Percentiles rank a stretch among this genome's conserved stretches.
Conservation (phyloP, 495 filamentous ascomycete species). For the Aspergillus indologenus region DNA sequence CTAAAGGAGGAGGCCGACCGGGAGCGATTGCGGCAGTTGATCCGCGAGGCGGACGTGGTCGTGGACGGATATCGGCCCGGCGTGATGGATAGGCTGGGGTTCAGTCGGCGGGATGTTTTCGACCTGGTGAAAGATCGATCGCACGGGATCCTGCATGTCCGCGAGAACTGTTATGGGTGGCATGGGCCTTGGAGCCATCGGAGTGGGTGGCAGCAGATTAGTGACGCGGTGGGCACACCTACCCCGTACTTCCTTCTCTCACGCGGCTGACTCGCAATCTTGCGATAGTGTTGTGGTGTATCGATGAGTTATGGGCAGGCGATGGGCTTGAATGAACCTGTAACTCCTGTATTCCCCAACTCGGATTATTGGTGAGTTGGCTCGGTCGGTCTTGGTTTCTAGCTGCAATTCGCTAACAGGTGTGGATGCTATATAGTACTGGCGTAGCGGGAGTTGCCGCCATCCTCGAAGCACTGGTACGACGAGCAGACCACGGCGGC, state of each 20-base stretch:
- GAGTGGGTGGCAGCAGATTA: too few relatives aligned
- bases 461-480: too few relatives aligned
- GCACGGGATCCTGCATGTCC: background rate
- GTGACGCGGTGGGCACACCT: background rate
- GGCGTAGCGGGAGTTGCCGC: too few relatives aligned
- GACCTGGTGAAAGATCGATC: background rate
- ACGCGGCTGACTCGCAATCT: too few relatives aligned
- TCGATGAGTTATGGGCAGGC: constrained; percentile 22
- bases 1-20: constrained; percentile 44
- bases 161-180: too few relatives aligned
- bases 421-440: too few relatives aligned
- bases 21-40: constrained; percentile 37
- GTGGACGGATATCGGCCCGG: constrained; percentile 45
- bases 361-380: constrained; percentile 22
- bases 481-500: too few relatives aligned
- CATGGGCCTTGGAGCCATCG: too few relatives aligned
- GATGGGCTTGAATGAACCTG: constrained; percentile 26
- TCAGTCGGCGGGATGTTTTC: background rate
- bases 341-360: constrained; percentile 24
- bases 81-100: too few relatives aligned
- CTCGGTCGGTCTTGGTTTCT: too few relatives aligned
- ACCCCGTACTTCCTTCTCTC: background rate
- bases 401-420: too few relatives aligned
- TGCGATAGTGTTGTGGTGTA: constrained; percentile 13
- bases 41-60: constrained; percentile 55